A percentile compares a stretch with the other conserved stretches of the same genome.
Evolutionary conservation across 1,284 basidiomycete genomes (phyloP).

Genomic region (Stereum hirsutum): DNA sequence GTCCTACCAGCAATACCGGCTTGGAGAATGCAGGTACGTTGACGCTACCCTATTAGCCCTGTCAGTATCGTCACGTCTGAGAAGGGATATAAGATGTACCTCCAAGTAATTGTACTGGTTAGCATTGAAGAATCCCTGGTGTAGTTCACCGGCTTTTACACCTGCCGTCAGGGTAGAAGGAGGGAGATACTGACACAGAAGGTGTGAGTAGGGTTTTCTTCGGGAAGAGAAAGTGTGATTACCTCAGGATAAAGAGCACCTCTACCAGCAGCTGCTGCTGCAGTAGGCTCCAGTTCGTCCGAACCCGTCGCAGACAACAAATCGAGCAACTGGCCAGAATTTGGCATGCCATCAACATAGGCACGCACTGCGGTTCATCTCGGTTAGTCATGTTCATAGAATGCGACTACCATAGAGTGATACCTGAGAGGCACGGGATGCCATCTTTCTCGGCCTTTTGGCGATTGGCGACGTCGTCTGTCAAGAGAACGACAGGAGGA

Average conservation of each 20-base stretch:
- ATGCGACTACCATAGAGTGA: conserved; percentile 5
- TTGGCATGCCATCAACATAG: conserved; percentile 71
- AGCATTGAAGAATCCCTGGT: conserved; percentile 93
- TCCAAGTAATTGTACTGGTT: conserved; percentile 96
- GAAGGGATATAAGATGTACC: conserved; percentile 28
- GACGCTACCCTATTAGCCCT: conserved; percentile 61
- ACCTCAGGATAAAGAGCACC: conserved; percentile 74
- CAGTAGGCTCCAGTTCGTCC: conserved; percentile 53
- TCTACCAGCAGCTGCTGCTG: conserved; percentile 34
- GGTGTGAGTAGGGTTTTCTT: not conserved
- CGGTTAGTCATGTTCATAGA: not conserved
- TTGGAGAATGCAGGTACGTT: conserved; percentile 65
- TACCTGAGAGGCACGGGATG: conserved; percentile 61
- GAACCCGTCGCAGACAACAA: conserved; percentile 64
- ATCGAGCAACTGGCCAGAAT: conserved; percentile 65
- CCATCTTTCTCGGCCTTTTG: conserved; percentile 66
- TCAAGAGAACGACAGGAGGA: conserved; percentile 72
- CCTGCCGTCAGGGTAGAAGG: conserved; percentile 71
- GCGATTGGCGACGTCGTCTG: conserved; percentile 86
- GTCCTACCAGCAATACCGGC: conserved; percentile 79
- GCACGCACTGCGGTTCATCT: conserved; percentile 42
- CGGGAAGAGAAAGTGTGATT: conserved; percentile 3
- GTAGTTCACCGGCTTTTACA: conserved; percentile 75
- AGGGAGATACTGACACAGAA: conserved; percentile 66
- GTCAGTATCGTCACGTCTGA: too few relatives aligned